Base-by-base conservation (phyloP, 164 flowering plant genomes). In the Buxus sempervirens region DNA sequence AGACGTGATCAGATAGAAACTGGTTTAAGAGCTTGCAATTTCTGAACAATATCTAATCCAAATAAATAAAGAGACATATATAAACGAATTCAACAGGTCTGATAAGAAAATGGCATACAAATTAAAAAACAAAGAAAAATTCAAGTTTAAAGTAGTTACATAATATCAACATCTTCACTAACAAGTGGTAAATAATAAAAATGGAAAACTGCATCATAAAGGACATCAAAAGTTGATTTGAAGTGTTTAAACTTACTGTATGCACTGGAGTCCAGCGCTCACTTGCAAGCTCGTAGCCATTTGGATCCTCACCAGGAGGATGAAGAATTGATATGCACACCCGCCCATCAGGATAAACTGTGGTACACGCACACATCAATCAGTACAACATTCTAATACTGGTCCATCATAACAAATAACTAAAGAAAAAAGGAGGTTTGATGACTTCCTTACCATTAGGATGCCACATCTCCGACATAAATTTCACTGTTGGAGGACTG, bases 261-360 rank as follows among this genome's bases (percentile, higher is more conserved):
- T 93, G 98, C 32, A 93, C 88, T 32, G 98, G 98, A 14, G 80
- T 83, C 98, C 98, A 93, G 13, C 98, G 96, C 76, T 93, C 98
- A 79, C 97, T 91, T 41, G 98, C 96, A 75, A 93, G 94, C 80
- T 93, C 98, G 64, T 93, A 93, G 54, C 98, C 98, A 83, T 88
- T 91, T 41, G 98, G 98, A 60, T 94, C 98, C 26, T 94, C 98
- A n/a, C 98, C 98, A 65, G 98, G 97, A 19, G 97, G 93, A 79
- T 93, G 98, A 68, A 93, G 97, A 75, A 93, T 93, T 41, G 98
- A 93, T 55, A 93, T 91, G 80, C 97, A 91, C 53, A 93, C 98
- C 63, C 84, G 81, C 27, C 98, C 98, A 82, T 93, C 98, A 12
- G 84, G 75, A 78, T 93, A 93, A 66, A 91, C 98, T 93, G 85